Evolutionary conservation across 805 yeast genomes (phyloP).

Genomic region (Saccharomycopsis javanensis): DNA sequence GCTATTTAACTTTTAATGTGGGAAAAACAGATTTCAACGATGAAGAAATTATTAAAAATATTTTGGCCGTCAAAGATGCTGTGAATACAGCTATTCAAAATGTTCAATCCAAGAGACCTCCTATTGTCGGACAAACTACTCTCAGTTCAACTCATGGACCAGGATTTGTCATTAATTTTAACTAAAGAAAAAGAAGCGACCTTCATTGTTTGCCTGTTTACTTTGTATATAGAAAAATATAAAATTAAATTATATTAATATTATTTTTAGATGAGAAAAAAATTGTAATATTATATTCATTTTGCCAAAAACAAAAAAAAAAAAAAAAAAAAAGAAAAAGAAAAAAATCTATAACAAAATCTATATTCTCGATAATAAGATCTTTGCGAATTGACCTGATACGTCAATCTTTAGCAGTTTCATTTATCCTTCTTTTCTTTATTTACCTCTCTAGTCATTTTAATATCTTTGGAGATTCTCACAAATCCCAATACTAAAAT

Average conservation of each 20-base stretch:
- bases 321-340: neutral
- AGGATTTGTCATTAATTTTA: conserved; percentile 54
- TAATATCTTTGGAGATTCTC: conserved; percentile 34
- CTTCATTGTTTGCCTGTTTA: neutral
- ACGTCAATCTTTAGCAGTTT: neutral
- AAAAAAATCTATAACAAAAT: neutral
- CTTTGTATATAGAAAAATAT: neutral
- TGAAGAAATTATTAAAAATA: conserved; percentile 60
- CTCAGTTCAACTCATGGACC: conserved; percentile 73
- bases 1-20: conserved; percentile 53
- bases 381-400: neutral
- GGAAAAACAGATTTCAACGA: conserved; percentile 76
- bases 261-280: neutral
- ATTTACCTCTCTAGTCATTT: conserved; percentile 1
- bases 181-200: neutral
- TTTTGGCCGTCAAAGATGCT: conserved; percentile 56
- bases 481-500: conserved; percentile 47
- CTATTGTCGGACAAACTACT: conserved; percentile 57
- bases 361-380: neutral
- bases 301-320: no score
- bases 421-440: conserved; percentile 1
- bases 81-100: conserved; percentile 42
- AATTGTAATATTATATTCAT: no score
- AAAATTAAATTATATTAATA: neutral
- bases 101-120: conserved; percentile 60